Conservation (phyloP, 768 basidiomycete species). For the Panaeolus papilionaceus region DNA sequence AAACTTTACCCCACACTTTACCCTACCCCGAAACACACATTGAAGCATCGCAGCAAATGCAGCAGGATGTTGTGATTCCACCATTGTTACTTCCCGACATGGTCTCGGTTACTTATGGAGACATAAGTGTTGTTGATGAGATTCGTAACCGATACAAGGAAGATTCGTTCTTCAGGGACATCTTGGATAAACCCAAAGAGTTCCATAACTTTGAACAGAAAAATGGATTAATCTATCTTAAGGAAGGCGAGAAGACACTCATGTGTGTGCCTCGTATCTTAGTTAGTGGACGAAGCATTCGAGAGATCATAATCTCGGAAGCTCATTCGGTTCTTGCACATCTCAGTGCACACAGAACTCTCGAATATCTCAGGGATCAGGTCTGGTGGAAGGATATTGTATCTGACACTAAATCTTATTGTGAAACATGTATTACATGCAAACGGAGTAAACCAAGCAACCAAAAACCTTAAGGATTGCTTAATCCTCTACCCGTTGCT, state of each 20-base stretch:
- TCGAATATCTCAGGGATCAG: slow-evolving; percentile 36
- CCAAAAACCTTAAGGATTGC: slow-evolving; percentile 32
- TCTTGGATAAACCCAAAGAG: slow-evolving; percentile 23
- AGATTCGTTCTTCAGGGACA: slow-evolving; percentile 27
- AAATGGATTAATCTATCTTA: slow-evolving; percentile 27
- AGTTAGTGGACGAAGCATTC: slow-evolving; percentile 24
- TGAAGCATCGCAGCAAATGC: neutral
- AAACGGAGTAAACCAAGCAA: slow-evolving; percentile 30
- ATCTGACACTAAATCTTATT: slow-evolving; percentile 31
- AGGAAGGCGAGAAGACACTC: slow-evolving; percentile 16
- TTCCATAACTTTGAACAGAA: slow-evolving; percentile 29
- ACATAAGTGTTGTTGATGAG: slow-evolving; percentile 17
- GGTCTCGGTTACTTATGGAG: neutral
- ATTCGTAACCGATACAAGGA: slow-evolving; percentile 20
- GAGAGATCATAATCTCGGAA: slow-evolving; percentile 41
- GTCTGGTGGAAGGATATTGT: slow-evolving; percentile 49
- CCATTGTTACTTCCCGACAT: slow-evolving; percentile 2
- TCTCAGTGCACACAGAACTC: slow-evolving; percentile 39
- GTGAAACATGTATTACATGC: slow-evolving; percentile 34
- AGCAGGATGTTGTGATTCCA: neutral
- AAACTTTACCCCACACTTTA: neutral
- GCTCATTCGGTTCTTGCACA: slow-evolving; percentile 48
- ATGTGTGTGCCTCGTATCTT: slow-evolving; percentile 33
- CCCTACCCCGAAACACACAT: no score
- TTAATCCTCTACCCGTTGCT: slow-evolving; percentile 34